A percentile compares a stretch with the other conserved stretches of the same genome.
Conservation (phyloP, 768 basidiomycete species). For the Psilocybe cyanescens region DNA sequence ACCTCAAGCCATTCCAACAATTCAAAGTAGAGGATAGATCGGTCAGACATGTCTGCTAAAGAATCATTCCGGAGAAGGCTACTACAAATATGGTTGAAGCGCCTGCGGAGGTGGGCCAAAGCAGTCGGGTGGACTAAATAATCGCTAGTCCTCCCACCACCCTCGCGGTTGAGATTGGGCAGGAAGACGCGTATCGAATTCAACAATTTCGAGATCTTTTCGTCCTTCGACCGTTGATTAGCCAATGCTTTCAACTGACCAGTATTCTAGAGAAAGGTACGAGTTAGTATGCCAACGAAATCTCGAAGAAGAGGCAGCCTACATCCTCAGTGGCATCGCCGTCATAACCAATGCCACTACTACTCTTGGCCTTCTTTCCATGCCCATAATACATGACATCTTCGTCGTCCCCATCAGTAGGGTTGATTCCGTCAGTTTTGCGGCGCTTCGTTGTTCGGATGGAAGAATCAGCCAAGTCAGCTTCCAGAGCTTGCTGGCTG, state of each 20-base stretch:
- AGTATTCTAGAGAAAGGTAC: conserved; percentile 53
- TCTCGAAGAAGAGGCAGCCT: conserved; percentile 32
- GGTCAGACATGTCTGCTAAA: conserved; percentile 92
- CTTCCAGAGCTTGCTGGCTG: conserved; percentile 51
- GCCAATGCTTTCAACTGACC: conserved; percentile 81
- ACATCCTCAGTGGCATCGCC: conserved; percentile 87
- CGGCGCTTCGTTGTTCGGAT: conserved; percentile 48
- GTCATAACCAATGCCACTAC: conserved; percentile 79
- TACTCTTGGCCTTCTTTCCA: conserved; percentile 70
- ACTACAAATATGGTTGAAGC: conserved; percentile 89
- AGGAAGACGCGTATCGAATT: conserved; percentile 78
- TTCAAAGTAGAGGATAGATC: conserved; percentile 83
- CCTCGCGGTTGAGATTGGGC: conserved; percentile 76
- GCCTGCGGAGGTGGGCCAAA: conserved; percentile 86
- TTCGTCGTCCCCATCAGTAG: conserved; percentile 51
- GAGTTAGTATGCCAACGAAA: neutral
- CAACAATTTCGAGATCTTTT: conserved; percentile 71
- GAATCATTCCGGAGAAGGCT: conserved; percentile 91
- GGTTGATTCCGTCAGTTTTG: conserved; percentile 37
- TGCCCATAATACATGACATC: conserved; percentile 52
- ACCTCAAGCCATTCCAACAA: conserved; percentile 94
- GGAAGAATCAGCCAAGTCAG: conserved; percentile 35
- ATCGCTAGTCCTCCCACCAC: conserved; percentile 83
- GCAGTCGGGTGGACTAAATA: conserved; percentile 93
- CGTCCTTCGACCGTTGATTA: conserved; percentile 75